A percentile compares a stretch with the other conserved stretches of the same genome.
Evolutionary conservation across 2,329 filamentous ascomycete species (phyloP).

Genomic region (Phoma sp.): DNA sequence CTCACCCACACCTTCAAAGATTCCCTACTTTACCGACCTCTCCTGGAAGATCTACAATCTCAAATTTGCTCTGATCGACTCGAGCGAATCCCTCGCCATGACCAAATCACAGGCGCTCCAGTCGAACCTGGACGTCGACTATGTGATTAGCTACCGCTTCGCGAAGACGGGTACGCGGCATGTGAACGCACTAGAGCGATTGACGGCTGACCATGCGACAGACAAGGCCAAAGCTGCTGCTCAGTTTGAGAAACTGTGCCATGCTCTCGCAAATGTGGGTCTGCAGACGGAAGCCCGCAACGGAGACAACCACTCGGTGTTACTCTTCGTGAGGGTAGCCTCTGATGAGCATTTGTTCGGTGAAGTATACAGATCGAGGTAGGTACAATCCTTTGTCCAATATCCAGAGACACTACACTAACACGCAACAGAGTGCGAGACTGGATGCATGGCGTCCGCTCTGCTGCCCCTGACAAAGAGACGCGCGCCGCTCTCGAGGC

Average conservation of each 20-base stretch:
- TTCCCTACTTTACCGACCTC: slow-evolving; percentile 26
- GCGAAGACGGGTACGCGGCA: slow-evolving; percentile 65
- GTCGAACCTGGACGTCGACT: slow-evolving; percentile 78
- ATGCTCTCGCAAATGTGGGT: slow-evolving; percentile 78
- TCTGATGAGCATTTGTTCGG: slow-evolving; percentile 76
- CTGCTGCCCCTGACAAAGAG: slow-evolving; percentile 76
- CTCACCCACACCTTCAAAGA: slow-evolving; percentile 18
- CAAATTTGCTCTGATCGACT: slow-evolving; percentile 28
- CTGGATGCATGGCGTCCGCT: slow-evolving; percentile 88
- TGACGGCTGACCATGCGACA: slow-evolving; percentile 44
- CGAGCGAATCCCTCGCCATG: slow-evolving; percentile 36
- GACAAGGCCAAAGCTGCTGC: slow-evolving; percentile 73
- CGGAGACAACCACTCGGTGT: slow-evolving; percentile 74
- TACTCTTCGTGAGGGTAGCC: slow-evolving; percentile 83
- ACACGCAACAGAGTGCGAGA: slow-evolving; percentile 73
- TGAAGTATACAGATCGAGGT: slow-evolving; percentile 83
- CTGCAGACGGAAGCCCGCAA: slow-evolving; percentile 86
- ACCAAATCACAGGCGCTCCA: slow-evolving; percentile 49
- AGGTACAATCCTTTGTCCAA: slow-evolving; percentile 6
- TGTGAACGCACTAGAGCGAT: not conserved
- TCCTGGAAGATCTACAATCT: slow-evolving; percentile 27
- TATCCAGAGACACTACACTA: not conserved
- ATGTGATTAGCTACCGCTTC: slow-evolving; percentile 82
- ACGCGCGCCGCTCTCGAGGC: slow-evolving; percentile 70
- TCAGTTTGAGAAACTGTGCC: slow-evolving; percentile 78